These are phyloP conservation scores for Euryodendron excelsum DNA, from an alignment of 148 eudicot genomes.

Conservation along the genomic window DNA sequence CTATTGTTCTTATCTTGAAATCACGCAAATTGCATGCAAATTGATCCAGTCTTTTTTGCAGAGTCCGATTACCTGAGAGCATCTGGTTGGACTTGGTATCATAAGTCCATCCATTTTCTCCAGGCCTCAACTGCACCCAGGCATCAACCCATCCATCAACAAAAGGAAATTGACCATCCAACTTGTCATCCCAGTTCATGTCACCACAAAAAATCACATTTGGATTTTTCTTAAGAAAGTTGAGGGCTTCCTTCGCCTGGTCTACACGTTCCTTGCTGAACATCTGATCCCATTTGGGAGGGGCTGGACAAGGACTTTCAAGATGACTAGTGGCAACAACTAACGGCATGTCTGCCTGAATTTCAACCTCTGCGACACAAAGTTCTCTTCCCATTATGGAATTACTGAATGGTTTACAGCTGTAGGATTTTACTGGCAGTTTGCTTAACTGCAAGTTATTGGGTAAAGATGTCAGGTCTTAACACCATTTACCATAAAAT, in stretches of 20 bases:
- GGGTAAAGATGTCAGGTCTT: not conserved
- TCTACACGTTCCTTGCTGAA: slow-evolving; percentile 80
- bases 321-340: slow-evolving; percentile 76
- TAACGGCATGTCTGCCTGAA: slow-evolving; percentile 29
- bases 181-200: slow-evolving; percentile 91
- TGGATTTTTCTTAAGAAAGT: slow-evolving; percentile 32
- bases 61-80: slow-evolving; percentile 51
- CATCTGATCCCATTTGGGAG: slow-evolving; percentile 88
- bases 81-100: slow-evolving; percentile 77
- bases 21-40: slow-evolving; percentile 51
- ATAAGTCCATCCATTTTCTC: slow-evolving; percentile 66
- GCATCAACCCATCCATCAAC: slow-evolving; percentile 81
- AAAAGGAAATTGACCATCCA: slow-evolving; percentile 63
- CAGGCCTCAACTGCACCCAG: slow-evolving; percentile 59
- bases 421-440: slow-evolving; percentile 66
- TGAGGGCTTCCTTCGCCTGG: slow-evolving; percentile 73
- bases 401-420: slow-evolving; percentile 49
- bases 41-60: slow-evolving; percentile 70
- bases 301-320: slow-evolving; percentile 85
- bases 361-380: slow-evolving; percentile 54
- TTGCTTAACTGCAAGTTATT: slow-evolving; percentile 52
- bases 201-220: slow-evolving; percentile 84
- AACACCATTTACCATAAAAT: not conserved
- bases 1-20: slow-evolving; percentile 43
- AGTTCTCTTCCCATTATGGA: slow-evolving; percentile 74